A percentile compares a stretch with the other conserved stretches of the same genome.
phyloP scores from a whole-genome alignment of 768 basidiomycete genomes.

The Boletus patriciae region DNA sequence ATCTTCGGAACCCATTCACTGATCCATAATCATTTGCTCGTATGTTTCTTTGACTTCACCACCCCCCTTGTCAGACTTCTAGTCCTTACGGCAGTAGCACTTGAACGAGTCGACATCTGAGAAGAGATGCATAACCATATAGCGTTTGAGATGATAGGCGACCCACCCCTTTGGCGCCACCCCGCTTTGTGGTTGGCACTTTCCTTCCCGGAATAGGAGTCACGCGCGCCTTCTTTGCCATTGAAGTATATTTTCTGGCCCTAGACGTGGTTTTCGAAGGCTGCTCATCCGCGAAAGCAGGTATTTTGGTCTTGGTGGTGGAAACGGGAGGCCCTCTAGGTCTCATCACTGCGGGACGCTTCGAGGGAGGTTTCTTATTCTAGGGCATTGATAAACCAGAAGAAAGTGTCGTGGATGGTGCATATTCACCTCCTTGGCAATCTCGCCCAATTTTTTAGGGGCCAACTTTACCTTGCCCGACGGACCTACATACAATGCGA shows the following conservation, averaged over 20 bases:
- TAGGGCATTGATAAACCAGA: not conserved
- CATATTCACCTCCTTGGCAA: conserved; percentile 17
- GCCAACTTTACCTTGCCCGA: conserved; percentile 30
- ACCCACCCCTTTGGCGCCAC: conserved; percentile 12
- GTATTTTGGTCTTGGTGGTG: not conserved
- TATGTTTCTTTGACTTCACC: not conserved
- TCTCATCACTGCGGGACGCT: not conserved
- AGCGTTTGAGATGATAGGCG: not conserved
- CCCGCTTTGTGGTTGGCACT: conserved; percentile 2
- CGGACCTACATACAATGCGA: conserved; percentile 14
- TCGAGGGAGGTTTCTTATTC: conserved; percentile 16
- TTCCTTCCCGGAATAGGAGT: conserved; percentile 6
- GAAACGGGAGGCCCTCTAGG: not conserved
- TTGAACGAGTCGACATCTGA: conserved; percentile 5
- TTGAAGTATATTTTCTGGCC: conserved; percentile 25
- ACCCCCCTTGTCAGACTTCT: not conserved
- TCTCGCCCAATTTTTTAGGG: conserved; percentile 10
- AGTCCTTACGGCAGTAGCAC: not conserved
- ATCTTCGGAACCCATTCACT: not conserved
- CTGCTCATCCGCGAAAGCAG: not conserved
- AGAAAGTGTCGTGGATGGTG: not conserved
- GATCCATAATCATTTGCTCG: not conserved
- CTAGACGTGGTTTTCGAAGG: conserved; percentile 1
- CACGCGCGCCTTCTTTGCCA: conserved; percentile 26
- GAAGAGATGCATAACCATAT: not conserved